Conservation (phyloP, 441 rosid species). For the Aquilaria agallochum region DNA sequence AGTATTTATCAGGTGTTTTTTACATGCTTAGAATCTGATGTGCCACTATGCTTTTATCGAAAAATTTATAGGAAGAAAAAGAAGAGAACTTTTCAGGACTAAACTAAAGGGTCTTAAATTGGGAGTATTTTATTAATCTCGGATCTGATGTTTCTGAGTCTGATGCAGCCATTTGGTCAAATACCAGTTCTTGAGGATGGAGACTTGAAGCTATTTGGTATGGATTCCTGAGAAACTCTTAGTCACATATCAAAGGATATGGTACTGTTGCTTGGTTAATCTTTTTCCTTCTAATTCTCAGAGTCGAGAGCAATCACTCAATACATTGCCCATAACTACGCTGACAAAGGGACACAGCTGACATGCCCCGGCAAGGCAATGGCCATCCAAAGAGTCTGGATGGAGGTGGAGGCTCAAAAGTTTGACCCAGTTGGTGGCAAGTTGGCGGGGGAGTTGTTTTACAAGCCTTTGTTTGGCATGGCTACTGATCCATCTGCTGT, state of each 20-base stretch:
- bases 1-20: too few species aligned
- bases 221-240: not conserved
- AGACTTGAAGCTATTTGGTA: constrained; percentile 64
- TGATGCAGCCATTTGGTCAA: constrained; percentile 68
- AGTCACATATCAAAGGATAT: too few species aligned
- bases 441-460: constrained; percentile 42
- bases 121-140: not conserved
- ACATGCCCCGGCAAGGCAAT: constrained; percentile 24
- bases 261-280: too few species aligned
- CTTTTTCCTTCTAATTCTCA: constrained; percentile 5
- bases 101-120: too few species aligned
- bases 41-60: too few species aligned
- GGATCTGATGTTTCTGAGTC: not conserved
- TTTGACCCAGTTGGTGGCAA: constrained; percentile 50
- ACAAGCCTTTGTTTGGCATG: constrained; percentile 44
- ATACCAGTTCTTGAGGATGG: constrained; percentile 65
- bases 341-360: constrained; percentile 46
- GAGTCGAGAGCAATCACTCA: constrained; percentile 74
- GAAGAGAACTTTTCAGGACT: too few species aligned
- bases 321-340: constrained; percentile 44
- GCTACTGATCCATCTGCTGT: constrained; percentile 39
- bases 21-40: too few species aligned
- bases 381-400: constrained; percentile 40
- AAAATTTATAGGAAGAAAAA: too few species aligned
- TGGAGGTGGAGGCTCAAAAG: constrained; percentile 65